phyloP scores from a whole-genome alignment of 495 filamentous ascomycete species.

The Penicillium lagena region DNA sequence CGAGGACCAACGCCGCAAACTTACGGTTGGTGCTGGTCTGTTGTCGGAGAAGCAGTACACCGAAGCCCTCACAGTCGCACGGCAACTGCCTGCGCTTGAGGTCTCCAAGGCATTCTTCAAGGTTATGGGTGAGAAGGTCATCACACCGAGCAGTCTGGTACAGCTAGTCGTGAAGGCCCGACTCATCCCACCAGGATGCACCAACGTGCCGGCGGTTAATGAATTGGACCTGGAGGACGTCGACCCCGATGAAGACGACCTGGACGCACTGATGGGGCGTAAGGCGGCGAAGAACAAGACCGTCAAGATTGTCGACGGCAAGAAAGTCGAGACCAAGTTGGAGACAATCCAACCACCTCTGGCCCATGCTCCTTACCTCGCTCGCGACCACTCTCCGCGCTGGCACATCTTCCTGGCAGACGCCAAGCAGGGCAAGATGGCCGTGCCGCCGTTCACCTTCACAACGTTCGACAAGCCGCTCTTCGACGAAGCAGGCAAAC shows the following conservation, averaged over 20 bases:
- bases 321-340: slow-evolving; percentile 35
- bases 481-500: slow-evolving; percentile 63
- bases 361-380: slow-evolving; percentile 81
- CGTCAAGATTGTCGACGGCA: slow-evolving; percentile 52
- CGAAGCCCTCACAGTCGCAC: slow-evolving; percentile 65
- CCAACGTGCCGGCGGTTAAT: slow-evolving; percentile 64
- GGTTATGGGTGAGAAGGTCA: slow-evolving; percentile 85
- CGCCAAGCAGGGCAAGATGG: slow-evolving; percentile 87
- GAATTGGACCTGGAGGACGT: slow-evolving; percentile 79
- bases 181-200: slow-evolving; percentile 79
- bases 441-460: slow-evolving; percentile 90
- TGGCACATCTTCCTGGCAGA: slow-evolving; percentile 95
- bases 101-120: slow-evolving; percentile 98
- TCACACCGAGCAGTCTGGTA: slow-evolving; percentile 89
- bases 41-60: slow-evolving; percentile 71
- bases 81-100: slow-evolving; percentile 72
- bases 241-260: slow-evolving; percentile 87
- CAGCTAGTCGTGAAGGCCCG: slow-evolving; percentile 94
- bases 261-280: slow-evolving; percentile 79
- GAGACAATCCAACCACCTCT: slow-evolving; percentile 73
- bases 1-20: slow-evolving; percentile 62
- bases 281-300: slow-evolving; percentile 54
- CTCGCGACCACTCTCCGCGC: slow-evolving; percentile 78
- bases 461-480: slow-evolving; percentile 82
- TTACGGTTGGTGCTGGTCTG: slow-evolving; percentile 62